A percentile compares a stretch with the other conserved stretches of the same genome.
phyloP scores from a whole-genome alignment of 495 filamentous ascomycete species.

The Daldinia loculata region DNA sequence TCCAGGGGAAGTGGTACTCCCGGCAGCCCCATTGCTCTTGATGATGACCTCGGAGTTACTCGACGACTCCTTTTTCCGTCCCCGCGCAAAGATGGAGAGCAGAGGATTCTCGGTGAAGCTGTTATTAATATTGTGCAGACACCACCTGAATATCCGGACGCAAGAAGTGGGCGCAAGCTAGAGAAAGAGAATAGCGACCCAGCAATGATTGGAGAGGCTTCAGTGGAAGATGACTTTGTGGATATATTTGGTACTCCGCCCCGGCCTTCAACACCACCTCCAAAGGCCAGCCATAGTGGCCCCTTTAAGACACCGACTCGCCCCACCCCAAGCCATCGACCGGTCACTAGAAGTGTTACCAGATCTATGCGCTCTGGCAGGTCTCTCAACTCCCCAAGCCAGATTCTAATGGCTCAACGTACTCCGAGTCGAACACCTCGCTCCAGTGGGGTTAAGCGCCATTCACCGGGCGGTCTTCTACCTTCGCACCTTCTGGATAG shows the following conservation, averaged over 20 bases:
- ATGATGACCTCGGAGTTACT: slow-evolving; percentile 72
- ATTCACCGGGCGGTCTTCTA: slow-evolving; percentile 47
- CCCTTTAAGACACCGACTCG: slow-evolving; percentile 66
- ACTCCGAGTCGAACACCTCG: slow-evolving; percentile 57
- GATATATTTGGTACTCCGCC: slow-evolving; percentile 65
- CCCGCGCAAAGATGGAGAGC: slow-evolving; percentile 65
- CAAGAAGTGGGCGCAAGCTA: slow-evolving; percentile 47
- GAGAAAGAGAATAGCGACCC: slow-evolving; percentile 52
- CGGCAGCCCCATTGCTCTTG: slow-evolving; percentile 67
- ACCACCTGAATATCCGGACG: slow-evolving; percentile 42
- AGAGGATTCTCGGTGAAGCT: slow-evolving; percentile 67
- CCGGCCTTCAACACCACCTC: slow-evolving; percentile 70
- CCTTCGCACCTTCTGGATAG: slow-evolving; percentile 48
- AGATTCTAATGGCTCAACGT: slow-evolving; percentile 46
- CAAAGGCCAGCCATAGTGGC: slow-evolving; percentile 56
- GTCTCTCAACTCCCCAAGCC: slow-evolving; percentile 49
- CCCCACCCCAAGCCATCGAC: slow-evolving; percentile 64
- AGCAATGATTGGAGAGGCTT: slow-evolving; percentile 33
- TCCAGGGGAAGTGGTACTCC: slow-evolving; percentile 66
- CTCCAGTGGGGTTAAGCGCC: slow-evolving; percentile 38
- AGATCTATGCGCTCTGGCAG: slow-evolving; percentile 57
- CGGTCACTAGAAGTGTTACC: slow-evolving; percentile 64
- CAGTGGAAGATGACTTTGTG: slow-evolving; percentile 59
- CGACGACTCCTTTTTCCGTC: slow-evolving; percentile 84
- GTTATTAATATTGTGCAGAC: slow-evolving; percentile 64